A percentile compares a stretch with the other conserved stretches of the same genome.
Evolutionary conservation across 306 rosid species (phyloP).

Genomic region (Lagenaria siceraria): DNA sequence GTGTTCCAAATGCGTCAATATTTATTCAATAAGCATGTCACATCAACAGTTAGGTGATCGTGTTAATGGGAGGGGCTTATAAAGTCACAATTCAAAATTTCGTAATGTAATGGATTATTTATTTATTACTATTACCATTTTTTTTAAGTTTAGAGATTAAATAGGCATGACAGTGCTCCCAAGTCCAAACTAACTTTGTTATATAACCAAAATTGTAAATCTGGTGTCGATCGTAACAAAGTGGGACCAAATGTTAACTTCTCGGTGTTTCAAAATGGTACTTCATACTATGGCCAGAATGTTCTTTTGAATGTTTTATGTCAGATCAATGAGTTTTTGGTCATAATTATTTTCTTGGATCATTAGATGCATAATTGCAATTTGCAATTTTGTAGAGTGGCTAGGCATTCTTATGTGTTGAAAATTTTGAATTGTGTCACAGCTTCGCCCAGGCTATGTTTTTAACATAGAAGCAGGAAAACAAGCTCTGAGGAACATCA

Average conservation of each 20-base stretch:
- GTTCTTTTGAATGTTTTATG: neutral
- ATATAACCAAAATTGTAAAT: neutral
- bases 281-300: neutral
- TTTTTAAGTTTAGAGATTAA: neutral
- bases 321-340: neutral
- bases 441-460: constrained; percentile 73
- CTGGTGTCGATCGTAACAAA: neutral
- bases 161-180: neutral
- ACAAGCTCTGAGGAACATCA: constrained; percentile 86
- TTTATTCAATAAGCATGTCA: neutral
- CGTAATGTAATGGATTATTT: neutral
- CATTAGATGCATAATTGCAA: neutral
- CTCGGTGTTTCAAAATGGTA: neutral
- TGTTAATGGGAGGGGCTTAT: neutral
- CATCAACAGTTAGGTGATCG: neutral
- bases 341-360: neutral
- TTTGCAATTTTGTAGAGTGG: neutral
- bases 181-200: neutral
- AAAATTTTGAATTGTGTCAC: constrained; percentile 19
- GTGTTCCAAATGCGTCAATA: neutral
- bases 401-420: constrained; percentile 11
- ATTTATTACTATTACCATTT: neutral
- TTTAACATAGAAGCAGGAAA: constrained; percentile 97
- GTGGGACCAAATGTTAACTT: neutral
- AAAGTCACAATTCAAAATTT: neutral